Evolutionary conservation across 257 asterid genomes (phyloP).

Genomic region (Fraxinus cuspidata): DNA sequence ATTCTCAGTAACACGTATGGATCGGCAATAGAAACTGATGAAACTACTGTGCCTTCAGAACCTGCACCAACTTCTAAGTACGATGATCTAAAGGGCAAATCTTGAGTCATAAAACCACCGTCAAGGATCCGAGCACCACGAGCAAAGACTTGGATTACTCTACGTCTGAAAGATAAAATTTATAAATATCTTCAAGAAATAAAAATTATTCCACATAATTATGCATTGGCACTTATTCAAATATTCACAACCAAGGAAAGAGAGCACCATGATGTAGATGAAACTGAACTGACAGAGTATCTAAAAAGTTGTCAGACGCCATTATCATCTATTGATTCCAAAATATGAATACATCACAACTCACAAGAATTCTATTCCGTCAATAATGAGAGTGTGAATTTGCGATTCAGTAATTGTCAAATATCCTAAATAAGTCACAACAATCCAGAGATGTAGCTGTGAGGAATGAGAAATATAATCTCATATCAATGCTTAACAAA

Average conservation of each 20-base stretch:
- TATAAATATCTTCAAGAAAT: constrained; percentile 22
- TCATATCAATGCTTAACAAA: constrained; percentile 8
- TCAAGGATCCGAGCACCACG: constrained; percentile 95
- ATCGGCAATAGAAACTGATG: constrained; percentile 93
- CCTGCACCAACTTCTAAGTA: constrained; percentile 66
- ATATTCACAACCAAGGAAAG: background rate
- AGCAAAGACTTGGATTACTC: constrained; percentile 91
- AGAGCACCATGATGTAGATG: constrained; percentile 1
- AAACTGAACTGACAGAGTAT: constrained; percentile 8
- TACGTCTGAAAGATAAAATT: constrained; percentile 61
- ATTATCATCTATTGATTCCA: background rate
- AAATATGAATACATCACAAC: constrained; percentile 10
- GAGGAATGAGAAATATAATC: constrained; percentile 10
- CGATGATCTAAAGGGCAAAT: constrained; percentile 72
- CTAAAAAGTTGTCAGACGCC: background rate
- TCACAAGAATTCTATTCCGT: constrained; percentile 8
- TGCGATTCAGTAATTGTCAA: background rate
- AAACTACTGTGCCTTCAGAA: constrained; percentile 65
- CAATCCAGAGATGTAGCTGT: background rate
- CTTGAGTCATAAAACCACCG: constrained; percentile 98
- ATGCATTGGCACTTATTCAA: background rate
- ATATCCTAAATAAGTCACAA: constrained; percentile 10
- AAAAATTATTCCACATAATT: background rate
- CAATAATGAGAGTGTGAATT: background rate
- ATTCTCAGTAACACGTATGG: constrained; percentile 90